Base-by-base conservation (phyloP, 2,329 filamentous ascomycete species). In the Nothophaeocryptopus gaeumannii region DNA sequence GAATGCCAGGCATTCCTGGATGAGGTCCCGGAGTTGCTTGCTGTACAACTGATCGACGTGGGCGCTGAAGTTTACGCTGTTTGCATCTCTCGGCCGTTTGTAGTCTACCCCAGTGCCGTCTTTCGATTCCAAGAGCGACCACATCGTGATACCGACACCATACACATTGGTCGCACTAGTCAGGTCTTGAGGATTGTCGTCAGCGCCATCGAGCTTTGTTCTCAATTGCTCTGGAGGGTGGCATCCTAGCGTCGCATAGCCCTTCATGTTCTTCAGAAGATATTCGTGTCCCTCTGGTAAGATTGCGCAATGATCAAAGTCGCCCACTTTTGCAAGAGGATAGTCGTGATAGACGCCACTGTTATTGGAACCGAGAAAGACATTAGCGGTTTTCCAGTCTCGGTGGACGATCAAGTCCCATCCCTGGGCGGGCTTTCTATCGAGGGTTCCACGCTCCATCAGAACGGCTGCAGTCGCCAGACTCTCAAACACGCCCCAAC, bases 321-420 rank as follows among this genome's bases (percentile, higher is more conserved):
- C 54, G 11, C 47, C 54, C n/a, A 51, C 29, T 37, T 54, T 54
- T 13, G 51, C 39, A 1, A 34, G 37, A n/a, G 51, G 51, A 20
- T 56, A 56, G 13, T 39, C 11, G 8, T 16, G 32, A 34, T 39
- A 54, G 5, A 26, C 13, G 5, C 35, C 34, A 15, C 29, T 39
- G 13, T 47, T 35, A 29, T 39, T 41, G 5, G 36, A n/a, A 16
- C 40, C 45, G 10, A 54, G 34, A 43, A 56, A 56, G 20, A 52
- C 33, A 11, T 55, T 55, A 12, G 33, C 29, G 5, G 39, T 16
- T 20, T 53, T 56, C 34, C 48, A 39, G 31, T 58, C 56, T 5
- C 54, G 49, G 13, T 58, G 56, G 3, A 56, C 46, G 13, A 57
- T 58, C 12, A 40, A 8, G 2, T 14, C 35, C 54, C 54, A 56